phyloP scores from a whole-genome alignment of 2,329 filamentous ascomycete genomes.

The Gyromitra esculenta region DNA sequence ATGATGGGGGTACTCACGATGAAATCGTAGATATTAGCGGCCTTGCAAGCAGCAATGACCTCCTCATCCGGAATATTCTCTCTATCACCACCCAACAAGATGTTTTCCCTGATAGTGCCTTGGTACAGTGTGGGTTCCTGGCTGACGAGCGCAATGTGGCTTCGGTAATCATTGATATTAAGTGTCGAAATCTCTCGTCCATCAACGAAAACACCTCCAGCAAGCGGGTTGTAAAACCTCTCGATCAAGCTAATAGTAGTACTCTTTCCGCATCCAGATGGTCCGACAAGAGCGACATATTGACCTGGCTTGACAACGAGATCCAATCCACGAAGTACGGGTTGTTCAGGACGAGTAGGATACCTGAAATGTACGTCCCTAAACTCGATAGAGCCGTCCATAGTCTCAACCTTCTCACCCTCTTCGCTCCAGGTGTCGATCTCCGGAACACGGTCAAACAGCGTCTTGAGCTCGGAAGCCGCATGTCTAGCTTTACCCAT shows the following conservation, averaged over 20 bases:
- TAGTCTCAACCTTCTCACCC: conserved; percentile 70
- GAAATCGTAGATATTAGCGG: conserved; percentile 93
- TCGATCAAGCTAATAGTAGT: conserved; percentile 85
- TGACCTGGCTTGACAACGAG: conserved; percentile 78
- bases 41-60: conserved; percentile 78
- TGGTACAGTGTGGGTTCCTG: conserved; percentile 96
- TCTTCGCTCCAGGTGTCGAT: conserved; percentile 84
- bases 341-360: conserved; percentile 87
- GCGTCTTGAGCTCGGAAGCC: conserved; percentile 78
- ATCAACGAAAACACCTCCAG: conserved; percentile 82
- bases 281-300: conserved; percentile 90
- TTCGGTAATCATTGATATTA: conserved; percentile 87
- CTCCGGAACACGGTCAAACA: conserved; percentile 82
- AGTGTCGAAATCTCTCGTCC: conserved; percentile 81
- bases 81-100: conserved; percentile 77
- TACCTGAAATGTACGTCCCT: conserved; percentile 94
- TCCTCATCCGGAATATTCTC: conserved; percentile 76
- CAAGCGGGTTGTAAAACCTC: conserved; percentile 90
- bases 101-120: conserved; percentile 89
- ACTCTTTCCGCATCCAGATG: conserved; percentile 91
- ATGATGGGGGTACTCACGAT: conserved; percentile 67
- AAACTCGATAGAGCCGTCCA: conserved; percentile 87
- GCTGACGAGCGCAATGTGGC: conserved; percentile 83
- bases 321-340: conserved; percentile 87
- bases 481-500: conserved; percentile 93